phyloP scores from a whole-genome alignment of 345 rosid genomes.

The Salix arbutifolia region DNA sequence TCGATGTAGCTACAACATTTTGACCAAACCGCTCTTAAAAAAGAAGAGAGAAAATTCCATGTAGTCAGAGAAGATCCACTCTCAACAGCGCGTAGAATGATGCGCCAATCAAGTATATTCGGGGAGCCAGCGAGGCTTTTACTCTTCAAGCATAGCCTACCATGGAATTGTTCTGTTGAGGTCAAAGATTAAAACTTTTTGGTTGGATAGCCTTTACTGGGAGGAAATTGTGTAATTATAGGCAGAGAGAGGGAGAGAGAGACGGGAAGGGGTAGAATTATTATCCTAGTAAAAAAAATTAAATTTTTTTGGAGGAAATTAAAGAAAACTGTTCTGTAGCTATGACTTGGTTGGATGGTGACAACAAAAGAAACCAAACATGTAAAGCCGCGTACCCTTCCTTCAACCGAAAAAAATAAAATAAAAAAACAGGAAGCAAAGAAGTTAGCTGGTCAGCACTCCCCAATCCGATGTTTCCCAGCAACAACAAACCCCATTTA shows the following conservation, averaged over 20 bases:
- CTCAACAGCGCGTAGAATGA: not conserved
- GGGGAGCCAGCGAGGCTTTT: not conserved
- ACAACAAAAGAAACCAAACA: not conserved
- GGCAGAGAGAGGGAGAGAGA: not conserved
- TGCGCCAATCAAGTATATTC: not conserved
- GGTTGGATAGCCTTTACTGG: not conserved
- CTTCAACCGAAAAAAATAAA: not conserved
- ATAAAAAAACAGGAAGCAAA: not conserved
- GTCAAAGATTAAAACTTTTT: not conserved
- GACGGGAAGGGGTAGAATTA: too few species aligned
- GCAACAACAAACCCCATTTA: slow-evolving; percentile 9
- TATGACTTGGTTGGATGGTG: not conserved
- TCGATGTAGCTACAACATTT: not conserved
- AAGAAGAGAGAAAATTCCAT: not conserved
- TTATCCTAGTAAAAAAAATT: not conserved
- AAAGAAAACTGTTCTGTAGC: not conserved
- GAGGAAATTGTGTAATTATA: not conserved
- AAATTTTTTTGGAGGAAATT: not conserved
- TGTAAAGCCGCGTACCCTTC: not conserved
- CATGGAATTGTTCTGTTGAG: not conserved
- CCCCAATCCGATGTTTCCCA: slow-evolving; percentile 25
- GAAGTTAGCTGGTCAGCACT: slow-evolving; percentile 34
- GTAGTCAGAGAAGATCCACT: not conserved
- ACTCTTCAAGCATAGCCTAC: not conserved
- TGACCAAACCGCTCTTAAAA: not conserved